phyloP scores from a whole-genome alignment of 73 alveolate genomes.

The Paramecium sexaurelia region DNA sequence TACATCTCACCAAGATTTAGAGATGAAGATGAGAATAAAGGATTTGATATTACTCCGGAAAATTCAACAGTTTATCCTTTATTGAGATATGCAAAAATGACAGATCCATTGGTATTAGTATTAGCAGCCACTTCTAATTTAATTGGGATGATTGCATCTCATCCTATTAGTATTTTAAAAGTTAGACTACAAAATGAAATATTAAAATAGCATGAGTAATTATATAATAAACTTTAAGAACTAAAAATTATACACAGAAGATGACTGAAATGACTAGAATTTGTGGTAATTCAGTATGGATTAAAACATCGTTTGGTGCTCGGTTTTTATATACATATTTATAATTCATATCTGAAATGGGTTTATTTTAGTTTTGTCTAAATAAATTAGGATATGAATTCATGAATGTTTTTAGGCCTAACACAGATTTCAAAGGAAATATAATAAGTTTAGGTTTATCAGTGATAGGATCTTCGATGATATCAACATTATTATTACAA shows the following conservation, averaged over 20 bases:
- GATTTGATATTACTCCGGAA: slow-evolving; percentile 21
- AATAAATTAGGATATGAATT: slow-evolving; percentile 30
- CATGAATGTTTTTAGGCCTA: not conserved
- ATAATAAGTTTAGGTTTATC: not conserved
- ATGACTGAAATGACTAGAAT: not conserved
- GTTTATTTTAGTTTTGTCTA: not conserved
- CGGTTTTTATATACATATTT: not conserved
- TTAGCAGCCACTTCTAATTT: not conserved
- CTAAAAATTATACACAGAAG: not conserved
- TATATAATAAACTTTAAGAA: not conserved
- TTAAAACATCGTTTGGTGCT: not conserved
- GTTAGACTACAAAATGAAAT: slow-evolving; percentile 24
- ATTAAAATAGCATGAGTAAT: not conserved
- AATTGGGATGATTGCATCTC: slow-evolving; percentile 8
- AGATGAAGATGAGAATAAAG: not conserved
- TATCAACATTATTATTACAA: not conserved
- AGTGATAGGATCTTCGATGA: not conserved
- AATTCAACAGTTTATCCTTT: not conserved
- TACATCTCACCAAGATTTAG: slow-evolving; percentile 4
- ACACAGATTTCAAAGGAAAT: not conserved
- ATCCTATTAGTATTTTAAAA: slow-evolving; percentile 2
- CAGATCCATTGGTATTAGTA: not conserved
- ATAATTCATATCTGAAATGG: not conserved
- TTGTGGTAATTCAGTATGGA: not conserved
- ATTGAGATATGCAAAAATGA: slow-evolving; percentile 23